A percentile compares a stretch with the other conserved stretches of the same genome.
Evolutionary conservation across 371 early-diverging fungal species (phyloP).

Genomic region (Syncephalastrum sp.): DNA sequence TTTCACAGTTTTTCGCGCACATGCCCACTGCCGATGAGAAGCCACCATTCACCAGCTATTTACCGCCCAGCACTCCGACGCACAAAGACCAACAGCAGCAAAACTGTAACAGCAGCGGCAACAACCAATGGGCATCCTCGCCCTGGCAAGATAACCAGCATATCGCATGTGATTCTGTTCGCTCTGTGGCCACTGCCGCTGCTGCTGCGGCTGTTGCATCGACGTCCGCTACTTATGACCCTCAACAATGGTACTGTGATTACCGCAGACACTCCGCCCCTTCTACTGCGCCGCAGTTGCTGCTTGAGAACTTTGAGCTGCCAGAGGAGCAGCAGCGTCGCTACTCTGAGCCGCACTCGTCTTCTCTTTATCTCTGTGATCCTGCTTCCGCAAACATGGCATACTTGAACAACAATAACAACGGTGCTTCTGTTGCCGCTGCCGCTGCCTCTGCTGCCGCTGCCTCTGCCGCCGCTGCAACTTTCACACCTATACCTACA

Average conservation of each 20-base stretch:
- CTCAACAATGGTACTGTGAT: conserved; percentile 1
- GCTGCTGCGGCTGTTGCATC: conserved; percentile 13
- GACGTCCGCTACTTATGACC: conserved; percentile 1
- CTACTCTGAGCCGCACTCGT: too few species aligned
- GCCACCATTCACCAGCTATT: conserved; percentile 19
- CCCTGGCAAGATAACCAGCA: conserved; percentile 15
- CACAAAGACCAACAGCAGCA: conserved; percentile 1
- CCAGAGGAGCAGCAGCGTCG: too few species aligned
- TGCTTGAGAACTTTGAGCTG: too few species aligned
- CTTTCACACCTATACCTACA: conserved; percentile 5
- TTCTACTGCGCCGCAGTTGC: too few species aligned
- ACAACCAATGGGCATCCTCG: conserved; percentile 3
- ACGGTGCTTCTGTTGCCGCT: conserved; percentile 27
- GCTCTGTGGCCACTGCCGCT: conserved; percentile 31
- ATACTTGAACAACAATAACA: neutral
- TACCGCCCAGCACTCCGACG: conserved; percentile 12
- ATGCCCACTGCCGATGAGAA: conserved; percentile 11
- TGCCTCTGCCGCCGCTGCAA: conserved; percentile 28
- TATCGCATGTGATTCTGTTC: conserved; percentile 13
- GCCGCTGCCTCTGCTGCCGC: conserved; percentile 23
- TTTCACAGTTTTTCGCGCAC: conserved; percentile 38
- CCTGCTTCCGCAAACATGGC: too few species aligned
- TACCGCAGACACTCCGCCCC: too few species aligned
- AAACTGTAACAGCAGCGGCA: neutral
- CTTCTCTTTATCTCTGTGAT: too few species aligned